Conservation (phyloP, 352 stramenopile genomes). For the Phytophthora pluvialis region DNA sequence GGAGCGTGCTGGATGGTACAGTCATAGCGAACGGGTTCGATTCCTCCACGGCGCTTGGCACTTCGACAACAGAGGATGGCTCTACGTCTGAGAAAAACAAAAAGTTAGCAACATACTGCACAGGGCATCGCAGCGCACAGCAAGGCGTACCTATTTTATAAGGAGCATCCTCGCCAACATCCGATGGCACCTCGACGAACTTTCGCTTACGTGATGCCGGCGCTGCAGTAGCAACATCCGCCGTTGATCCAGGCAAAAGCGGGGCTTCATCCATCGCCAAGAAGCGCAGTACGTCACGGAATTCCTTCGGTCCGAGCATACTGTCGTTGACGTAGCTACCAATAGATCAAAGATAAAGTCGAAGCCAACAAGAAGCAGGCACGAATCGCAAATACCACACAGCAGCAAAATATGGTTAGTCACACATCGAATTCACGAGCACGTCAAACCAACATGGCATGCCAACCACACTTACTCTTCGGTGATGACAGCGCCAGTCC, state of each 20-base stretch:
- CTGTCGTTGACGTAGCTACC: slow-evolving; percentile 81
- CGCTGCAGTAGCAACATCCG: slow-evolving; percentile 39
- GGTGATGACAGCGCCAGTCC: slow-evolving; percentile 56
- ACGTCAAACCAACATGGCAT: slow-evolving; percentile 1
- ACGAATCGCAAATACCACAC: slow-evolving; percentile 37
- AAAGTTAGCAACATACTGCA: slow-evolving; percentile 7
- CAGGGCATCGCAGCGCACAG: background rate
- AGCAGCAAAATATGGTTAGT: slow-evolving; percentile 43
- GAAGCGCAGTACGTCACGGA: slow-evolving; percentile 84
- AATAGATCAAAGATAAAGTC: slow-evolving; percentile 52
- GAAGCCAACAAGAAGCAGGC: slow-evolving; percentile 17
- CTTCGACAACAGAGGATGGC: slow-evolving; percentile 55
- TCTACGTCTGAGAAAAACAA: slow-evolving; percentile 30
- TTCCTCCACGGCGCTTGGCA: slow-evolving; percentile 44
- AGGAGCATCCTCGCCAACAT: slow-evolving; percentile 22
- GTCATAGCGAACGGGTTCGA: slow-evolving; percentile 43
- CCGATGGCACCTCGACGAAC: slow-evolving; percentile 75
- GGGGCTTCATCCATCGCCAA: slow-evolving; percentile 86
- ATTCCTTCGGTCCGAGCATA: slow-evolving; percentile 85
- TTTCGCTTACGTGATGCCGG: slow-evolving; percentile 73
- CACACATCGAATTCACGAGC: slow-evolving; percentile 14
- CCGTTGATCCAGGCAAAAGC: slow-evolving; percentile 64
- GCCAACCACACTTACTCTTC: slow-evolving; percentile 77
- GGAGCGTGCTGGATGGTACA: slow-evolving; percentile 28
- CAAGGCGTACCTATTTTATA: slow-evolving; percentile 40